These are phyloP conservation scores for Sequoia sempervirens DNA, from an alignment of 75 land plant species.

Conservation along the genomic window DNA sequence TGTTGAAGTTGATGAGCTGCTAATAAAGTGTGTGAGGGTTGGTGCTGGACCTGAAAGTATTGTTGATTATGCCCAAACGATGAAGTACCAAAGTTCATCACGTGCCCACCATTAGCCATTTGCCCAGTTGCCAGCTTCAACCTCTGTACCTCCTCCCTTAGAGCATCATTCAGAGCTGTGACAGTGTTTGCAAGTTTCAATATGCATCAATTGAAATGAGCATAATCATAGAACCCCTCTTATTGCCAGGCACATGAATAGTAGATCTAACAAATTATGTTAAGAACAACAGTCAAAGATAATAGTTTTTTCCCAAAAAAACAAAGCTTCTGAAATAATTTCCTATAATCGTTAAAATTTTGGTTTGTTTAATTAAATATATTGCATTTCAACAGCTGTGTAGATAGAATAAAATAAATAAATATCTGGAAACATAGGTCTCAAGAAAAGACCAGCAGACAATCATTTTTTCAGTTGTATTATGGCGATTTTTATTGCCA, in stretches of 20 bases:
- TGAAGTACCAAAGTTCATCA: constrained; percentile 42
- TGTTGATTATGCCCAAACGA: constrained; percentile 30
- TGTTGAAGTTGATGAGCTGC: constrained; percentile 85
- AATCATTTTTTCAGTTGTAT: neutral
- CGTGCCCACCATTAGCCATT: constrained; percentile 40
- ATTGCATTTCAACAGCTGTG: neutral
- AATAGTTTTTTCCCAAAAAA: neutral
- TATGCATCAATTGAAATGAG: neutral
- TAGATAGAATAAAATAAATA: neutral
- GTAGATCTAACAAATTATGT: neutral
- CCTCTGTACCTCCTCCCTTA: constrained; percentile 90
- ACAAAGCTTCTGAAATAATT: neutral
- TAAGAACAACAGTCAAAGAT: neutral
- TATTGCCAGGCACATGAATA: neutral
- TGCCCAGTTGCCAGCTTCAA: constrained; percentile 82
- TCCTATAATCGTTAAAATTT: neutral
- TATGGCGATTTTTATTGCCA: neutral
- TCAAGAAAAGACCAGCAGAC: neutral
- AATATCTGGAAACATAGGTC: neutral
- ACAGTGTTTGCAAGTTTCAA: neutral
- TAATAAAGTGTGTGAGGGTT: constrained; percentile 38
- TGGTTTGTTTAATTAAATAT: neutral
- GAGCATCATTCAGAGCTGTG: constrained; percentile 87
- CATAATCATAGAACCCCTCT: neutral
- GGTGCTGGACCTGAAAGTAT: constrained; percentile 35